Base-by-base conservation (phyloP, 2,329 filamentous ascomycete genomes). In the Aspergillus neoniger region DNA sequence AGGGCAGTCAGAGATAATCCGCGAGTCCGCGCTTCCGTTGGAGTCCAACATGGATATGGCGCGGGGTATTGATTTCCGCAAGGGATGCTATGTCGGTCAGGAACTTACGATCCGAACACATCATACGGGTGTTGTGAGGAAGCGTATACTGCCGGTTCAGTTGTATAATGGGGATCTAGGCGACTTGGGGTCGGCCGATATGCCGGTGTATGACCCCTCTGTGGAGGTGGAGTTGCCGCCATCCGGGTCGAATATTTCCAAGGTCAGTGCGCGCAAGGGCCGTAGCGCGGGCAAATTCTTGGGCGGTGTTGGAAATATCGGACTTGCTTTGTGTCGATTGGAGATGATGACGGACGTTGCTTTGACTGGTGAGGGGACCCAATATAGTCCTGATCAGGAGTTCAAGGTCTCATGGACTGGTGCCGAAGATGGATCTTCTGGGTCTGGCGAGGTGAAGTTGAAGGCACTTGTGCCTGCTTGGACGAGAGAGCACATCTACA, bases 31-130 rank as follows among this genome's bases (percentile, higher is more conserved):
- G 0, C 81, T 99, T 57, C 94, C 95, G 1, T 88, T 93, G 76
- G 94, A 98, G 77, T 89, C 84, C 72, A 97, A 97, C 74, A 84
- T 98, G 74, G 95, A 99, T 76, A 79, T 91, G 61, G 91, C 91
- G 83, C 85, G 86, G 51, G 95, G 87, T 25, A 89, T 99, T 66
- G 91, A 97, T 77, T 99, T 95, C 80, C 87, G 87, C 72, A 99
- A 99, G 80, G 95, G 95, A 7, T 99, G 95, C 78, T 99, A 99
- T 76, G 87, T 98, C 7, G 95, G 95, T 0, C 95, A 99, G 78
- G 95, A 99, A 76, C 84, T 99, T 65, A 98, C 95, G 1, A 96
- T 98, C 66, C 89, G 95, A 44, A 99, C 95, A 1, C 90, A 93
- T 74, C 95, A 99, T 77, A 93, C 90, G 12, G 95, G 95, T 21